Conservation (phyloP, 2,329 filamentous ascomycete species). For the Ophiostoma ulmi region DNA sequence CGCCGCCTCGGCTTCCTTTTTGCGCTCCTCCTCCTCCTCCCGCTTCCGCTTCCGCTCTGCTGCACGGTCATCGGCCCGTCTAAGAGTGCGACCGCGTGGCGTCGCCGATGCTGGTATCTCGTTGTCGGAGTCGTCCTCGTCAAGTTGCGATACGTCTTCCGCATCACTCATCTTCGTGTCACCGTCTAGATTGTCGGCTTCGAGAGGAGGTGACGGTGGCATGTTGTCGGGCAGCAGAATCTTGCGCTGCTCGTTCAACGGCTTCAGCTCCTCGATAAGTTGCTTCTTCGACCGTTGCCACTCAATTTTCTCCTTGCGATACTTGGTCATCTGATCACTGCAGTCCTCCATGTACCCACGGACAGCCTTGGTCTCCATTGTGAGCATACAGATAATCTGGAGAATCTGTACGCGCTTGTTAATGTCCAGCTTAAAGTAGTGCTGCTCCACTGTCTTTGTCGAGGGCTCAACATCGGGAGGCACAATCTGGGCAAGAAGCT, state of each 20-base stretch:
- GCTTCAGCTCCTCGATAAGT: conserved; percentile 64
- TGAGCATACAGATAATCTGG: conserved; percentile 80
- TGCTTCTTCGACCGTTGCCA: conserved; percentile 72
- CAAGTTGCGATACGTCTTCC: conserved; percentile 58
- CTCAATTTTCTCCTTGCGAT: conserved; percentile 93
- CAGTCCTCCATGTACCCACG: conserved; percentile 87
- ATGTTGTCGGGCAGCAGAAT: conserved; percentile 67
- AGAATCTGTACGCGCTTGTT: conserved; percentile 76
- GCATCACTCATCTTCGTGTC: conserved; percentile 59
- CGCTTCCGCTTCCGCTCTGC: conserved; percentile 73
- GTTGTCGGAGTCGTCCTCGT: conserved; percentile 60
- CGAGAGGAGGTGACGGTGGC: conserved; percentile 55
- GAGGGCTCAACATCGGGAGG: conserved; percentile 71
- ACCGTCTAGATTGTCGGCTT: conserved; percentile 46
- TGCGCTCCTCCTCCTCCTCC: conserved; percentile 61
- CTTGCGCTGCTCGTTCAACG: conserved; percentile 67
- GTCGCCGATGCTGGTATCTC: conserved; percentile 54
- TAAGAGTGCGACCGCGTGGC: conserved; percentile 51
- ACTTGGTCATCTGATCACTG: conserved; percentile 87
- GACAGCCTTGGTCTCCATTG: conserved; percentile 77
- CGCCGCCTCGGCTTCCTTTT: conserved; percentile 59
- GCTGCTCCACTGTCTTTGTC: conserved; percentile 63
- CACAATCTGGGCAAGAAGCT: conserved; percentile 73
- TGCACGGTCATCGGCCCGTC: conserved; percentile 61
- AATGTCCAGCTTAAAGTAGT: conserved; percentile 72